Percentiles rank a stretch among this genome's conserved stretches.
phyloP scores from a whole-genome alignment of 306 rosid genomes.

The Heteromeles arbutifolia region DNA sequence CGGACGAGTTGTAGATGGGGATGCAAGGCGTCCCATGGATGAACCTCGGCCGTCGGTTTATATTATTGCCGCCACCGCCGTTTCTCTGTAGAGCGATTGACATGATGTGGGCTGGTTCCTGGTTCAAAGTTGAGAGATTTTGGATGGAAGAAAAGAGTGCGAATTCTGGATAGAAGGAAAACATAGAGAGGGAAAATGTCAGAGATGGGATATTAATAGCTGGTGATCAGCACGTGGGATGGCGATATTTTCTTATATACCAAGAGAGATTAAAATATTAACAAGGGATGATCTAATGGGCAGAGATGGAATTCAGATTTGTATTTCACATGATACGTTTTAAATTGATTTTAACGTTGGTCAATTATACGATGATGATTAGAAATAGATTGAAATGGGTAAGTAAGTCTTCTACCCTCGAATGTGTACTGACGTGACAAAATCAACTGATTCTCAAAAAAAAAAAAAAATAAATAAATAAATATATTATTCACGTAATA shows the following conservation, averaged over 20 bases:
- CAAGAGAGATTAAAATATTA: no score
- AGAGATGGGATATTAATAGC: slow-evolving; percentile 21
- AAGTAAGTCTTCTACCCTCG: accelerated
- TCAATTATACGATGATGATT: accelerated
- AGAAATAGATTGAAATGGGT: accelerated
- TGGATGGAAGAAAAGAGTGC: neutral
- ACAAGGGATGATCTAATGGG: no score
- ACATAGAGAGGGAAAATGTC: neutral
- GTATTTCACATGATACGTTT: no score
- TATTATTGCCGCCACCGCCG: slow-evolving; percentile 11
- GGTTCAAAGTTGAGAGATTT: slow-evolving; percentile 1
- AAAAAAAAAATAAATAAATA: no score
- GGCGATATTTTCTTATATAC: slow-evolving; percentile 23
- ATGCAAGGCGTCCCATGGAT: slow-evolving; percentile 25
- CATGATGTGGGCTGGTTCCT: slow-evolving; percentile 31
- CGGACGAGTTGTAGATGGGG: slow-evolving; percentile 39
- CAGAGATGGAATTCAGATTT: no score
- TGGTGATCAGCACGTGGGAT: slow-evolving; percentile 41
- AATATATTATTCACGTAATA: no score
- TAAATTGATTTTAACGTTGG: no score
- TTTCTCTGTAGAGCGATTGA: slow-evolving; percentile 36
- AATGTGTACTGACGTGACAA: no score
- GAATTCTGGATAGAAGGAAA: neutral
- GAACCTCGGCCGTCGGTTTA: slow-evolving; percentile 37
- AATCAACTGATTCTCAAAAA: no score